These are phyloP conservation scores for Pythium monospermum DNA, from an alignment of 352 stramenopile genomes.

Conservation along the genomic window DNA sequence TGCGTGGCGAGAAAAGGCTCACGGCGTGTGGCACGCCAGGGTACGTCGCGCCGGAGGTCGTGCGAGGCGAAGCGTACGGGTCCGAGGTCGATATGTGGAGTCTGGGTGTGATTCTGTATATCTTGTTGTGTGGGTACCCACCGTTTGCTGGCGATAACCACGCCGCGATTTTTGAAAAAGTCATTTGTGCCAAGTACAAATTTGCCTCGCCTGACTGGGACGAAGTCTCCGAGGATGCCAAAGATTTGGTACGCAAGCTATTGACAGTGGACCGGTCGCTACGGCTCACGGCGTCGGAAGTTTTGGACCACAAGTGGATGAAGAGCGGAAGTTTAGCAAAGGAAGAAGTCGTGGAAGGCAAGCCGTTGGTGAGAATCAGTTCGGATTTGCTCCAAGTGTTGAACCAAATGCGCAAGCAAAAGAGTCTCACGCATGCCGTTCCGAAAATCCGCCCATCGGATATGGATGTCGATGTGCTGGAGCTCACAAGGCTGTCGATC, in stretches of 20 bases:
- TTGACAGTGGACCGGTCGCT: slow-evolving; percentile 89
- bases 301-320: slow-evolving; percentile 86
- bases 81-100: slow-evolving; percentile 94
- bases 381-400: slow-evolving; percentile 65
- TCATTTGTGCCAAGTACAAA: slow-evolving; percentile 88
- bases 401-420: slow-evolving; percentile 74
- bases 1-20: slow-evolving; percentile 91
- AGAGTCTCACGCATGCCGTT: slow-evolving; percentile 56
- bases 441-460: slow-evolving; percentile 69
- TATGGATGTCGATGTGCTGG: slow-evolving; percentile 65
- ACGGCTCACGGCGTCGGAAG: slow-evolving; percentile 83
- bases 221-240: slow-evolving; percentile 86
- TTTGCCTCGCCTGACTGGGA: slow-evolving; percentile 94
- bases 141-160: slow-evolving; percentile 96
- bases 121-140: slow-evolving; percentile 90
- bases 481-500: slow-evolving; percentile 48
- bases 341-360: too few species aligned
- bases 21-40: slow-evolving; percentile 95
- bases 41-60: slow-evolving; percentile 96
- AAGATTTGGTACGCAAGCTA: slow-evolving; percentile 90
- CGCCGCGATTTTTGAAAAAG: slow-evolving; percentile 81
- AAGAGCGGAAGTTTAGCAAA: too few species aligned
- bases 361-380: slow-evolving; percentile 23
- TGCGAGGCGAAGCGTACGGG: slow-evolving; percentile 91
- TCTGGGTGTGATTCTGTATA: slow-evolving; percentile 97